Conservation (phyloP, 148 eudicot genomes). For the Persicaria maculosa region DNA sequence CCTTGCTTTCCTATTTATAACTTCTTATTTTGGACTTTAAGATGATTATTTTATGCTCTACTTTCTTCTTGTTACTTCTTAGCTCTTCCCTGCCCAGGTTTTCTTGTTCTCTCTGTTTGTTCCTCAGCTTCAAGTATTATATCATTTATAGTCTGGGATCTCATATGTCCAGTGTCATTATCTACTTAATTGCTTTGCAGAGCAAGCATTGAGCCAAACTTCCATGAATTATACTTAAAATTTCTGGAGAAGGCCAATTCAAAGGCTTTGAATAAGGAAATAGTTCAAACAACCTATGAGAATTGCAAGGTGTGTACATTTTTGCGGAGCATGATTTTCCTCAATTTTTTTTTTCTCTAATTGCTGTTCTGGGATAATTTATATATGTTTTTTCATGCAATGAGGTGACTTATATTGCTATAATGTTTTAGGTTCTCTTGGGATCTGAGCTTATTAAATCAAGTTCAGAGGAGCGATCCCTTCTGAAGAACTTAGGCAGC, state of each 20-base stretch:
- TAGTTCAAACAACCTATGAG: constrained; percentile 74
- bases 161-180: not conserved
- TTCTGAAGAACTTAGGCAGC: constrained; percentile 92
- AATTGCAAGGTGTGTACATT: constrained; percentile 73
- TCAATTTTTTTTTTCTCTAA: not conserved
- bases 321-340: not conserved
- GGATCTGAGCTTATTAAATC: constrained; percentile 95
- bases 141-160: not conserved
- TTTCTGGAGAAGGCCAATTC: constrained; percentile 79
- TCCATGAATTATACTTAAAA: constrained; percentile 87
- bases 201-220: constrained; percentile 94
- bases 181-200: constrained; percentile 29
- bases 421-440: constrained; percentile 60
- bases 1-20: not conserved
- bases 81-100: too few relatives aligned
- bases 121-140: not conserved
- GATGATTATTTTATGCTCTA: not conserved
- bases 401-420: too few relatives aligned
- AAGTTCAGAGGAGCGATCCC: constrained; percentile 91
- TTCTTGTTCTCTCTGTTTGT: not conserved
- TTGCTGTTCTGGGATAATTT: not conserved
- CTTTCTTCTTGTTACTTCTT: not conserved
- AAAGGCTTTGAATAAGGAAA: constrained; percentile 64
- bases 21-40: too few relatives aligned
- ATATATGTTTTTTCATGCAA: not conserved